A percentile compares a stretch with the other conserved stretches of the same genome.
Evolutionary conservation across 2,329 filamentous ascomycete genomes (phyloP).

Genomic region (Epichloe hybrida): DNA sequence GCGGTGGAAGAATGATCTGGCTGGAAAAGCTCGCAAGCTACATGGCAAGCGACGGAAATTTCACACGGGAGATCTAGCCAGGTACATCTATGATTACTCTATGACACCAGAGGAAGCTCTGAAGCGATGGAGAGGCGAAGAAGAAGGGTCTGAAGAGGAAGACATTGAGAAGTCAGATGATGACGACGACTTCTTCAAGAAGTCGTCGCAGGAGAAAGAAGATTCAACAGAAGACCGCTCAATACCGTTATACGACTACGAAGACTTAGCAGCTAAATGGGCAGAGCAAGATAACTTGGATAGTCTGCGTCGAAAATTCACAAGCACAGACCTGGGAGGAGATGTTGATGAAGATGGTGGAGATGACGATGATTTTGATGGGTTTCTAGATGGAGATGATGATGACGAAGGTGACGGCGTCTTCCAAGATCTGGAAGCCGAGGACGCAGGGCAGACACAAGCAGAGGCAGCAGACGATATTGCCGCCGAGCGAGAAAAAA

Average conservation of each 20-base stretch:
- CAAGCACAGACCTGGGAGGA: conserved; percentile 45
- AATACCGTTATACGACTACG: conserved; percentile 69
- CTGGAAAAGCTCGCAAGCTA: conserved; percentile 57
- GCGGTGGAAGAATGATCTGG: conserved; percentile 81
- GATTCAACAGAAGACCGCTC: conserved; percentile 66
- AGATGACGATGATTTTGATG: conserved; percentile 41
- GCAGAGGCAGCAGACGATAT: conserved; percentile 37
- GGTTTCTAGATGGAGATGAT: conserved; percentile 37
- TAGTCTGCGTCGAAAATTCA: conserved; percentile 59
- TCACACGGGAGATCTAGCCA: conserved; percentile 68
- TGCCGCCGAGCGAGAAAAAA: conserved; percentile 81
- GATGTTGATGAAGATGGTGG: conserved; percentile 28
- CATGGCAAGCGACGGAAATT: conserved; percentile 60
- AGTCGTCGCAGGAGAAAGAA: conserved; percentile 49
- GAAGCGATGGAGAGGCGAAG: conserved; percentile 64
- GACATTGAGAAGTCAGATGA: conserved; percentile 38
- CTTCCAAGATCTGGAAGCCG: conserved; percentile 67
- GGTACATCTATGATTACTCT: conserved; percentile 76
- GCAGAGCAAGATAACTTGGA: conserved; percentile 66
- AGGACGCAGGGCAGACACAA: conserved; percentile 24
- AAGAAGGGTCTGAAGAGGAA: conserved; percentile 40
- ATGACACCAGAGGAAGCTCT: conserved; percentile 65
- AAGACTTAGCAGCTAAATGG: conserved; percentile 75
- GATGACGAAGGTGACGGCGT: conserved; percentile 63
- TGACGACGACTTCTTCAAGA: conserved; percentile 53